Evolutionary conservation across 192 early-diverging fungal species (phyloP).

Genomic region (Powellomyces hirtus): DNA sequence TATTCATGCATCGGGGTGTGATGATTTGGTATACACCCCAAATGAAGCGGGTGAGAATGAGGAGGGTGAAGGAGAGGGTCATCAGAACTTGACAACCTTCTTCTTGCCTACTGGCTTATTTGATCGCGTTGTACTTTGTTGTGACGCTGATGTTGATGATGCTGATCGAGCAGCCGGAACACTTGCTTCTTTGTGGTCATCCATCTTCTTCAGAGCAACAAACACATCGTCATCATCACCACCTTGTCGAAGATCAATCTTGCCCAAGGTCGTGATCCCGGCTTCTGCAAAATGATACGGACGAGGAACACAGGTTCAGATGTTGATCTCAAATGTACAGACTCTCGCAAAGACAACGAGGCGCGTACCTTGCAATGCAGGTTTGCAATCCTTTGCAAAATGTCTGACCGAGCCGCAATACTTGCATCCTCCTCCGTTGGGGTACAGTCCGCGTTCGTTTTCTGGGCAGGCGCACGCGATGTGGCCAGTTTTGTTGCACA

Average conservation of each 20-base stretch:
- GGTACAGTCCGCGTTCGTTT: conserved; percentile 87
- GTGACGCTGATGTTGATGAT: too few species aligned
- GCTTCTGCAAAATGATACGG: conserved; percentile 10
- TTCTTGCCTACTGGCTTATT: too few species aligned
- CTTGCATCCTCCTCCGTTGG: conserved; percentile 85
- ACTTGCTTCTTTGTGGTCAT: conserved; percentile 48
- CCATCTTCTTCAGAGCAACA: conserved; percentile 62
- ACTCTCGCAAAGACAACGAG: conserved; percentile 2
- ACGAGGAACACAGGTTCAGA: neutral
- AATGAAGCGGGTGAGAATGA: too few species aligned
- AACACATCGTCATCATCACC: conserved; percentile 94
- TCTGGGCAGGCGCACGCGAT: conserved; percentile 77
- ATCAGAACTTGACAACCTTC: too few species aligned
- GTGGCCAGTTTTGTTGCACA: conserved; percentile 84
- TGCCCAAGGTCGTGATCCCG: conserved; percentile 64
- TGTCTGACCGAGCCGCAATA: conserved; percentile 88
- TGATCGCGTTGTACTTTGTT: too few species aligned
- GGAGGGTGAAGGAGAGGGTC: too few species aligned
- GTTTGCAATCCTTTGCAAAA: conserved; percentile 76
- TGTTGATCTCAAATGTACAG: neutral
- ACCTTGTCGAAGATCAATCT: conserved; percentile 76
- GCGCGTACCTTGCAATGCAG: conserved; percentile 54
- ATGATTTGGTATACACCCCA: too few species aligned
- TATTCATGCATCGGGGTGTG: too few species aligned
- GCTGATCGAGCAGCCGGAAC: too few species aligned